These are phyloP conservation scores for Apiospora arundinis DNA, from an alignment of 2,329 filamentous ascomycete species.

Conservation along the genomic window DNA sequence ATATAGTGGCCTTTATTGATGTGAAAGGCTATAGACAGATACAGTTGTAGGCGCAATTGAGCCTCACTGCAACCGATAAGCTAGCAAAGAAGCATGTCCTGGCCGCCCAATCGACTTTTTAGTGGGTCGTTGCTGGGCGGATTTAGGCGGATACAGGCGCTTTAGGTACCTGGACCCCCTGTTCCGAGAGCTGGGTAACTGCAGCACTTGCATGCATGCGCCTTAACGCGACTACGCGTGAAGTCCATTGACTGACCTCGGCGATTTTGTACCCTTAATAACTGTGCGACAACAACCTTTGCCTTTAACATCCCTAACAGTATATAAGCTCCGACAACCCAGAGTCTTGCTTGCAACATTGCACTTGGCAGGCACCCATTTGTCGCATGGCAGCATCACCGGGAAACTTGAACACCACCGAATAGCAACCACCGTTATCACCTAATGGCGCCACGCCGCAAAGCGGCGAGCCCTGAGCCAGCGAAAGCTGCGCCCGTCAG, in stretches of 20 bases:
- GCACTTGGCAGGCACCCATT: neutral
- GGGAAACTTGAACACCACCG: neutral
- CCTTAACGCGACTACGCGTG: conserved; percentile 6
- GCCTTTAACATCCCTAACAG: neutral
- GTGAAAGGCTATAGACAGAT: neutral
- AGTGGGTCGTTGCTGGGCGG: conserved; percentile 1
- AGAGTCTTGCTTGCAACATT: neutral
- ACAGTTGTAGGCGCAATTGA: neutral
- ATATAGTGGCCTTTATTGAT: neutral
- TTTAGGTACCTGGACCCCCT: neutral
- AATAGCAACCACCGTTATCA: neutral
- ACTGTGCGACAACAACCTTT: neutral
- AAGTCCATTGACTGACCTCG: neutral
- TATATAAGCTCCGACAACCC: neutral
- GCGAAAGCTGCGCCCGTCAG: neutral
- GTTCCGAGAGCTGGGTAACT: neutral
- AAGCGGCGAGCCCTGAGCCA: neutral
- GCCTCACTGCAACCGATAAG: neutral
- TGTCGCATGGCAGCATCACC: neutral
- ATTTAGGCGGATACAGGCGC: neutral
- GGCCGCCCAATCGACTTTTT: neutral
- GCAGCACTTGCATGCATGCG: conserved; percentile 4
- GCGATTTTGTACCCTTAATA: neutral
- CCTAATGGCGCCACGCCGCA: conserved; percentile 20
- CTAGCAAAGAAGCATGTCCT: neutral